phyloP scores from a whole-genome alignment of 352 stramenopile genomes.

The Pelagophyceae sp. region DNA sequence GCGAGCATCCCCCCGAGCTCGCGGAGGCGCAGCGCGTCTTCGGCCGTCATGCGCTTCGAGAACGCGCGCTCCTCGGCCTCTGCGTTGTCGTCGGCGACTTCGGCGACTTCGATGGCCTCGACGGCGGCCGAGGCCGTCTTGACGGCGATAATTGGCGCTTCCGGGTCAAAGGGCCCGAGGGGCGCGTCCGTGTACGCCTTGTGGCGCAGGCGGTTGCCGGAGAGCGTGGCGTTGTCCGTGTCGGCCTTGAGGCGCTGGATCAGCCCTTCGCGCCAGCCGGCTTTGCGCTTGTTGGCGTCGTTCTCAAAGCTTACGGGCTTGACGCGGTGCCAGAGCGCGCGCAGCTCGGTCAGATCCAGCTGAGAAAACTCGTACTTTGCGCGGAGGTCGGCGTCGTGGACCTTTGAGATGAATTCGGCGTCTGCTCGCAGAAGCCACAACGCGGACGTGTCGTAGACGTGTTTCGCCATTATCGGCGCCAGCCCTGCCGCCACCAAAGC shows the following conservation, averaged over 20 bases:
- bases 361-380: constrained; percentile 35
- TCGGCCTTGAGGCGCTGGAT: constrained; percentile 15
- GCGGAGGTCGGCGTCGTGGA: constrained; percentile 38
- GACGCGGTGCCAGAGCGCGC: constrained; percentile 33
- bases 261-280: constrained; percentile 20
- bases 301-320: constrained; percentile 35
- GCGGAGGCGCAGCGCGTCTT: too few relatives aligned
- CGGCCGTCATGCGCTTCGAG: not conserved
- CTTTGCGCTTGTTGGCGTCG: constrained; percentile 29
- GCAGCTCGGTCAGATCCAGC: constrained; percentile 38
- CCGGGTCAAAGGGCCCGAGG: not conserved
- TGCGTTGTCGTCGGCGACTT: not conserved
- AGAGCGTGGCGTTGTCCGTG: constrained; percentile 22
- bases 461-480: not conserved
- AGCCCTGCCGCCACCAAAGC: constrained; percentile 7
- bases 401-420: constrained; percentile 32
- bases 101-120: not conserved
- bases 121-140: not conserved
- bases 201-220: not conserved
- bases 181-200: not conserved
- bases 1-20: too few relatives aligned
- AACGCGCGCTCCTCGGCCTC: not conserved
- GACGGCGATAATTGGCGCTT: not conserved
- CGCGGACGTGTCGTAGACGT: constrained; percentile 27
- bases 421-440: constrained; percentile 28